Evolutionary conservation across 169 alveolate species (phyloP).

Genomic region (Eimeria falciformis): DNA sequence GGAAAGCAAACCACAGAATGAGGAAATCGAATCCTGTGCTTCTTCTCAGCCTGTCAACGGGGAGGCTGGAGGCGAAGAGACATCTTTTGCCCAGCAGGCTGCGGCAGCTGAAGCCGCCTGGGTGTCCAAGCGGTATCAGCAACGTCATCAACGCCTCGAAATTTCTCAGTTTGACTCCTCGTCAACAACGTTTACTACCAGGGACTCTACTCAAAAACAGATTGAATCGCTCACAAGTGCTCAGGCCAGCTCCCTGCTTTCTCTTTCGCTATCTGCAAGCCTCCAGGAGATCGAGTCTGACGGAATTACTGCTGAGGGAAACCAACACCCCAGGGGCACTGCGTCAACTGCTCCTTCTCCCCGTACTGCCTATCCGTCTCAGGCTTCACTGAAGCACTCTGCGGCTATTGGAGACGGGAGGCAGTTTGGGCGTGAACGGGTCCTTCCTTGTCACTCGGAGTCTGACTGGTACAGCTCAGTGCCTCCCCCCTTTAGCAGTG

Average conservation of each 20-base stretch:
- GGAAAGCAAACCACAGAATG: background rate
- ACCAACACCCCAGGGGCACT: background rate
- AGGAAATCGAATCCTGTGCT: background rate
- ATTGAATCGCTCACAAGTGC: background rate
- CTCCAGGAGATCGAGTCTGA: background rate
- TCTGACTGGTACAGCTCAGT: background rate
- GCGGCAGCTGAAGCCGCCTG: background rate
- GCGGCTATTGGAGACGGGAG: background rate
- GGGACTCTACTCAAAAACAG: background rate
- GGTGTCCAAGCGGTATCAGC: background rate
- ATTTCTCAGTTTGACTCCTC: background rate
- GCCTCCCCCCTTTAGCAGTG: background rate
- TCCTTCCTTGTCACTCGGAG: background rate
- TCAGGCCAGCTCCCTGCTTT: background rate
- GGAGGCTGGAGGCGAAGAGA: background rate
- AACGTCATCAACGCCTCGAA: background rate
- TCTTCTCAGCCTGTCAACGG: background rate
- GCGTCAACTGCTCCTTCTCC: background rate
- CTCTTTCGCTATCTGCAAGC: background rate
- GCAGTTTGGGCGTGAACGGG: background rate
- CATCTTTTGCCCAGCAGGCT: background rate
- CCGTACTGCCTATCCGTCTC: background rate
- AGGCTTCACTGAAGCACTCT: background rate
- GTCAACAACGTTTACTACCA: background rate
- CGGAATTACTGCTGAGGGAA: background rate